Evolutionary conservation across 1,139 yeast genomes (phyloP).

Genomic region (Candida tunisiensis): DNA sequence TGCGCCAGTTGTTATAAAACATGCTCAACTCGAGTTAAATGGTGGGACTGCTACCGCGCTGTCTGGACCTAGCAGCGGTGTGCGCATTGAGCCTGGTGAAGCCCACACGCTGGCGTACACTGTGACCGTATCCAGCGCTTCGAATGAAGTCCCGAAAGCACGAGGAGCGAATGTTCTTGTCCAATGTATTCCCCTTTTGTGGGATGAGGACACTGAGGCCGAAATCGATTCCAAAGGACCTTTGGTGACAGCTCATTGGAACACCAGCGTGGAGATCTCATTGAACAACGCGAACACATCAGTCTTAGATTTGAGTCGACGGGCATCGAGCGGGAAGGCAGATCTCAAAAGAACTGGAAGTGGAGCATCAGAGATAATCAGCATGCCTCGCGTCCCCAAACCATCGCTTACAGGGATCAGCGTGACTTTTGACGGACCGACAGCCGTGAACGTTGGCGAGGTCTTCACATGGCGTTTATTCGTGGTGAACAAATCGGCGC

Average conservation of each 20-base stretch:
- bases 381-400: conserved; percentile 1
- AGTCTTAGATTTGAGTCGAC: conserved; percentile 1
- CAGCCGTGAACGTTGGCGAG: conserved; percentile 43
- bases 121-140: conserved; percentile 9
- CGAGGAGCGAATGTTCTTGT: no score
- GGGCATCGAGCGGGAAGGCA: conserved; percentile 1
- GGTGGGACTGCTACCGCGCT: conserved; percentile 26
- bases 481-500: conserved; percentile 36
- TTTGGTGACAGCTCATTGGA: conserved; percentile 37
- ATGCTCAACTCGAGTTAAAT: conserved; percentile 25
- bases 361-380: conserved; percentile 1
- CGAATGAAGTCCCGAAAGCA: no score
- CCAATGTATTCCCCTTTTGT: conserved; percentile 12
- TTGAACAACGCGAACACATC: conserved; percentile 3
- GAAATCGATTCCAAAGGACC: conserved; percentile 9
- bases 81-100: background rate
- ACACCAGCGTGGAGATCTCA: conserved; percentile 33
- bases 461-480: conserved; percentile 45
- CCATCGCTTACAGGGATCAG: conserved; percentile 23
- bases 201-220: conserved; percentile 2
- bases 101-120: conserved; percentile 2
- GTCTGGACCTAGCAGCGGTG: conserved; percentile 1
- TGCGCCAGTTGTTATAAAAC: conserved; percentile 12
- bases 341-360: conserved; percentile 2
- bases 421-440: conserved; percentile 44